Evolutionary conservation across 2,329 filamentous ascomycete genomes (phyloP).

Genomic region (Stemphylium beticola): DNA sequence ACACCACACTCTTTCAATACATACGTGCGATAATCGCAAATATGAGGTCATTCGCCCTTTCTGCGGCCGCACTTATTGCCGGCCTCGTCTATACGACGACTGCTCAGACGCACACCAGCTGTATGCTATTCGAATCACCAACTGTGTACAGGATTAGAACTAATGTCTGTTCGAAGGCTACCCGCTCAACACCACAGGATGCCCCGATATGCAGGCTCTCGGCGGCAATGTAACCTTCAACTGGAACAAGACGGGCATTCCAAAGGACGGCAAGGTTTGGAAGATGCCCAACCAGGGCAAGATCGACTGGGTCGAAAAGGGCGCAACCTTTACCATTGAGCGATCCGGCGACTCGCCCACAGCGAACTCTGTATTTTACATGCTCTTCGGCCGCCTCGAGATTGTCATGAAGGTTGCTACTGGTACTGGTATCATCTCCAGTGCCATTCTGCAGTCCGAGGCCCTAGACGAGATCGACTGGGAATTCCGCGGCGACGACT

Average conservation of each 20-base stretch:
- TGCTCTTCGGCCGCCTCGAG: slow-evolving; percentile 61
- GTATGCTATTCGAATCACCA: not conserved
- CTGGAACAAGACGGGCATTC: slow-evolving; percentile 59
- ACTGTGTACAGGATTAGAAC: not conserved
- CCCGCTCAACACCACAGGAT: slow-evolving; percentile 70
- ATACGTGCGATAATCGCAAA: slow-evolving; percentile 12
- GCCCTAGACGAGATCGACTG: slow-evolving; percentile 63
- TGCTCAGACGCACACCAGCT: slow-evolving; percentile 78
- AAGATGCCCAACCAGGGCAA: slow-evolving; percentile 68
- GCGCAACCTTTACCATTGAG: slow-evolving; percentile 74
- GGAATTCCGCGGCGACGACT: slow-evolving; percentile 52
- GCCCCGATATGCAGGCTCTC: slow-evolving; percentile 74
- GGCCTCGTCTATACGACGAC: slow-evolving; percentile 53
- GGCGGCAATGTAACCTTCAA: slow-evolving; percentile 62
- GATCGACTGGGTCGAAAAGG: slow-evolving; percentile 67
- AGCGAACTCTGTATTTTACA: slow-evolving; percentile 66
- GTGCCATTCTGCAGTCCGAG: slow-evolving; percentile 59
- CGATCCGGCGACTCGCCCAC: slow-evolving; percentile 78
- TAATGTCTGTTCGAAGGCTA: slow-evolving; percentile 58
- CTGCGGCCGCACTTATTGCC: slow-evolving; percentile 47
- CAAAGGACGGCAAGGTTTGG: slow-evolving; percentile 59
- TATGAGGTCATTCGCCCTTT: slow-evolving; percentile 45
- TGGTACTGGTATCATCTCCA: slow-evolving; percentile 58
- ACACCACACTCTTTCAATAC: slow-evolving; percentile 38
- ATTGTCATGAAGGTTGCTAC: slow-evolving; percentile 56